A percentile compares a stretch with the other conserved stretches of the same genome.
Conservation (phyloP, 768 basidiomycete genomes). For the Chlorophyllum brunneum region DNA sequence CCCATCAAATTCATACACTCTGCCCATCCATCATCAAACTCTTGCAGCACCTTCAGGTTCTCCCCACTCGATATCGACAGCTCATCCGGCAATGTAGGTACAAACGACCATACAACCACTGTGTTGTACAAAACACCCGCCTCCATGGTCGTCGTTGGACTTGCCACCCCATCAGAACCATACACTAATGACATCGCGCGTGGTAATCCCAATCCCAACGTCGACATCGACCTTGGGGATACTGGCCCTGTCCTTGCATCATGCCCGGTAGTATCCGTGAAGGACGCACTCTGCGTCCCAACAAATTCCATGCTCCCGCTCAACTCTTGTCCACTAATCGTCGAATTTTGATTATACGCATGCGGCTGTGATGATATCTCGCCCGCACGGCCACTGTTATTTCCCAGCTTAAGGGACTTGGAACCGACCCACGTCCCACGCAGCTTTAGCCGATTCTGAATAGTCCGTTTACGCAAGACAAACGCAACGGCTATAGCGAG, state of each 20-base stretch:
- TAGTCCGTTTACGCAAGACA: slow-evolving; percentile 43
- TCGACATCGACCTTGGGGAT: no score
- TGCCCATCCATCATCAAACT: slow-evolving; percentile 79
- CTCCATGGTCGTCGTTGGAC: neutral
- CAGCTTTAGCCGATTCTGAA: slow-evolving; percentile 36
- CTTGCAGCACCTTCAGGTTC: slow-evolving; percentile 46
- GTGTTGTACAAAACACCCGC: slow-evolving; percentile 19
- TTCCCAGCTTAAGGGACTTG: slow-evolving; percentile 21
- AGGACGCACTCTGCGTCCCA: neutral
- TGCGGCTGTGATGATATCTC: no score
- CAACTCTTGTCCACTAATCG: slow-evolving; percentile 3
- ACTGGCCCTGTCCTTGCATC: neutral
- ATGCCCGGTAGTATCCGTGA: no score
- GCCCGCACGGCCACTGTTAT: slow-evolving; percentile 11
- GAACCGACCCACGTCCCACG: slow-evolving; percentile 32
- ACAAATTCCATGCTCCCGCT: slow-evolving; percentile 4
- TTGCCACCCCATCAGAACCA: neutral
- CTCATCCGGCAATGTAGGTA: slow-evolving; percentile 70
- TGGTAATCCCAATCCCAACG: no score
- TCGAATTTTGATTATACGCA: neutral
- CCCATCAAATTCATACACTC: slow-evolving; percentile 54
- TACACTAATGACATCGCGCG: slow-evolving; percentile 3
- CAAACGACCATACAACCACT: slow-evolving; percentile 54
- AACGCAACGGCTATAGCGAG: slow-evolving; percentile 38
- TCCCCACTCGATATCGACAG: slow-evolving; percentile 61